Evolutionary conservation across 2,329 filamentous ascomycete species (phyloP).

Genomic region (Cladosporium austrohemisphaericum): DNA sequence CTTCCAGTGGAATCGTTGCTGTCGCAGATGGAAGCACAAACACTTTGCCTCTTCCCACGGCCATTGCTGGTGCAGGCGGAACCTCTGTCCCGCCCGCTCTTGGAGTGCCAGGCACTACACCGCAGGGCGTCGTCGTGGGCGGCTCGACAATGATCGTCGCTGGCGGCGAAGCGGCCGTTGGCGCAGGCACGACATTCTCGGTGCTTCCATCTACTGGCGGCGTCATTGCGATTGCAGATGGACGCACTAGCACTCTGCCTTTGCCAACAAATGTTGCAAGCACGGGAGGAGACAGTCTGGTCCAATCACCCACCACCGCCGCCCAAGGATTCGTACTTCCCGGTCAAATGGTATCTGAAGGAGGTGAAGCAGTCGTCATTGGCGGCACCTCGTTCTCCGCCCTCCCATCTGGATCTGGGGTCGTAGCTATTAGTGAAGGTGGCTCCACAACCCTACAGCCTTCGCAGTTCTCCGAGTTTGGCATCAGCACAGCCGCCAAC

Average conservation of each 20-base stretch:
- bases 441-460: not conserved
- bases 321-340: not conserved
- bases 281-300: not conserved
- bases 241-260: not conserved
- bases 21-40: slow-evolving; percentile 7
- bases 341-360: slow-evolving; percentile 3
- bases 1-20: not conserved
- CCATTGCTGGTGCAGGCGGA: not conserved
- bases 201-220: not conserved
- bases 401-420: slow-evolving; percentile 7
- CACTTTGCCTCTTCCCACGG: not conserved
- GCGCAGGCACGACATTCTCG: not conserved
- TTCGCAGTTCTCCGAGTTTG: not conserved
- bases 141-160: too few relatives aligned
- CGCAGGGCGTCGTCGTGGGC: too few relatives aligned
- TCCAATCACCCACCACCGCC: not conserved
- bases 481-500: slow-evolving; percentile 1
- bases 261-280: not conserved
- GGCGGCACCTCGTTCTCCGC: slow-evolving; percentile 12
- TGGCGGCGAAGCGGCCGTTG: not conserved
- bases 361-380: not conserved
- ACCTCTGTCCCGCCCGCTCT: too few relatives aligned
- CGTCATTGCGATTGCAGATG: not conserved
- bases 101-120: too few relatives aligned
- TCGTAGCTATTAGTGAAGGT: not conserved